These are phyloP conservation scores for Urochloa ruziziensis DNA, from an alignment of 176 grass and related monocot genomes.

Conservation along the genomic window DNA sequence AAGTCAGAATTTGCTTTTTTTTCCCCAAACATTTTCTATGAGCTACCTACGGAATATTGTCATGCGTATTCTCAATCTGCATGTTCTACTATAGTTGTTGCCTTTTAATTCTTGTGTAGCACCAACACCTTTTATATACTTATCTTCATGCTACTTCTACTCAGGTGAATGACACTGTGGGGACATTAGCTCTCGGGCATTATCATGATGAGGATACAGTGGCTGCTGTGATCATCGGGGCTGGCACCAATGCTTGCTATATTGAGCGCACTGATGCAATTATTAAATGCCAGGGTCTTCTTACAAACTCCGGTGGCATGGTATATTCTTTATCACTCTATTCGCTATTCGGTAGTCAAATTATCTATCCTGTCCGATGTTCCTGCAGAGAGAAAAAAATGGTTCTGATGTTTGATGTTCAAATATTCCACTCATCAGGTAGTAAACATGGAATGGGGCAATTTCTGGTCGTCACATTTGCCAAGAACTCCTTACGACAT, in stretches of 20 bases:
- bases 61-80: not conserved
- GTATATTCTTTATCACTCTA: constrained; percentile 55
- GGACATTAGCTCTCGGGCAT: constrained; percentile 90
- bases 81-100: constrained; percentile 10
- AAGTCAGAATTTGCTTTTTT: not conserved
- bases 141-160: constrained; percentile 13
- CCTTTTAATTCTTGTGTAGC: not conserved
- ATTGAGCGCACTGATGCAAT: constrained; percentile 91
- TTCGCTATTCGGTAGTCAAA: constrained; percentile 20
- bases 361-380: constrained; percentile 16
- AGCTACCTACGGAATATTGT: not conserved
- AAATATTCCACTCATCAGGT: constrained; percentile 52
- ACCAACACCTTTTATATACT: constrained; percentile 2
- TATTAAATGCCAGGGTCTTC: constrained; percentile 90
- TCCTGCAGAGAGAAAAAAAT: not conserved
- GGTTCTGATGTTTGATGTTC: constrained; percentile 15
- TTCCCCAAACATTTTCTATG: not conserved
- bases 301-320: constrained; percentile 86
- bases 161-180: constrained; percentile 95
- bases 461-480: constrained; percentile 96
- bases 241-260: constrained; percentile 95
- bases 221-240: constrained; percentile 86
- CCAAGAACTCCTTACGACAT: constrained; percentile 87
- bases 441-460: constrained; percentile 99
- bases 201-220: constrained; percentile 84